These are phyloP conservation scores for Fusarium proliferatum DNA, from an alignment of 2,329 filamentous ascomycete species.

Conservation along the genomic window DNA sequence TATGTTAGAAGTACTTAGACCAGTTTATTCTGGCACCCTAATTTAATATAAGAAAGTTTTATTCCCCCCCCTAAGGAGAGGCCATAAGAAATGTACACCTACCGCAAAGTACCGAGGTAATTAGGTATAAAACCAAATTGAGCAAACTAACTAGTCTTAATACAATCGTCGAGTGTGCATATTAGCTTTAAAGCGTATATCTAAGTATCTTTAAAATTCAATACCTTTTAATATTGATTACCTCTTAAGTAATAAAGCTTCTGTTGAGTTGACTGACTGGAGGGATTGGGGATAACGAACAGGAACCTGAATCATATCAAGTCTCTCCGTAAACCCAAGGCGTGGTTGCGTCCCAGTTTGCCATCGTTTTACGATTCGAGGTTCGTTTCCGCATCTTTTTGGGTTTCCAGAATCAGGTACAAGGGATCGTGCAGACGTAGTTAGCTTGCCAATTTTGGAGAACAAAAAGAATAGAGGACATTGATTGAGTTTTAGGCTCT, in stretches of 20 bases:
- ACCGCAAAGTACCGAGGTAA: no score
- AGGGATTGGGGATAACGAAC: not conserved
- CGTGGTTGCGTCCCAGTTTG: not conserved
- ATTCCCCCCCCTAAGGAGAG: not conserved
- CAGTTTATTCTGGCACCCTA: not conserved
- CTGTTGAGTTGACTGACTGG: not conserved
- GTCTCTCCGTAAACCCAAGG: not conserved
- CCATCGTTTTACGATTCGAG: not conserved
- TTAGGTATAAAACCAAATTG: no score
- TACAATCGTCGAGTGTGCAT: no score
- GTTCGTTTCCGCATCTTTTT: no score
- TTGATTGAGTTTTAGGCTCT: slow-evolving; percentile 71
- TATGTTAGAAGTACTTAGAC: not conserved
- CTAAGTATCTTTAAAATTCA: no score
- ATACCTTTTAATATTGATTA: no score
- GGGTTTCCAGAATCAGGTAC: not conserved
- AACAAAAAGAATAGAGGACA: slow-evolving; percentile 71
- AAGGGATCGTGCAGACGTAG: not conserved
- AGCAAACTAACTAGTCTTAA: no score
- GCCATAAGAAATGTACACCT: not conserved
- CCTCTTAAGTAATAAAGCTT: not conserved
- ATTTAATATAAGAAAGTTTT: not conserved
- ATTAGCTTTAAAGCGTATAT: no score
- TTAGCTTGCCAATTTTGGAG: slow-evolving; percentile 7
- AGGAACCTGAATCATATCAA: not conserved